Evolutionary conservation across 805 yeast genomes (phyloP).

Genomic region (Candida sonorensis): DNA sequence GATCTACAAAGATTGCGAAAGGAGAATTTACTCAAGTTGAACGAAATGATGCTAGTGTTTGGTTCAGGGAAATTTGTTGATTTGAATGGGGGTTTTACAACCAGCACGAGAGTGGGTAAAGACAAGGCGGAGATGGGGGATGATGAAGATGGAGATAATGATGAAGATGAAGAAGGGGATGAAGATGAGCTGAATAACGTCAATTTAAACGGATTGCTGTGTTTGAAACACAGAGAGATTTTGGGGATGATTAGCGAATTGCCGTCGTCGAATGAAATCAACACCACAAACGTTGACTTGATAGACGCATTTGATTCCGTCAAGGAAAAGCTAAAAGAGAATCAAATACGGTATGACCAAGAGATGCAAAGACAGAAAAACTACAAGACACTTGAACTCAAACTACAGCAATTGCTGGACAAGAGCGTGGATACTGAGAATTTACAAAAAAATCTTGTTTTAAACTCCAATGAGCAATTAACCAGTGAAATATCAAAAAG

Average conservation of each 20-base stretch:
- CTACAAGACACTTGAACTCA: too few relatives aligned
- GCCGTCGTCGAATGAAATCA: slow-evolving; percentile 19
- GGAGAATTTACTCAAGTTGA: slow-evolving; percentile 19
- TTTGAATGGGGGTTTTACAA: slow-evolving; percentile 15
- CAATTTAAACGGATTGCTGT: slow-evolving; percentile 19
- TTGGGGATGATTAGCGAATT: slow-evolving; percentile 22
- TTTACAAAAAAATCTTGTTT: slow-evolving; percentile 17
- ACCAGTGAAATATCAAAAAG: slow-evolving; percentile 3
- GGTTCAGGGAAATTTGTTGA: slow-evolving; percentile 16
- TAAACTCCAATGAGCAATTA: slow-evolving; percentile 16
- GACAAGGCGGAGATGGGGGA: slow-evolving; percentile 1
- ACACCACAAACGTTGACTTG: slow-evolving; percentile 15
- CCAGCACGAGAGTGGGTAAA: not conserved
- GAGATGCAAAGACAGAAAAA: slow-evolving; percentile 10
- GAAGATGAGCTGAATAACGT: slow-evolving; percentile 11
- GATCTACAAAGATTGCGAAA: slow-evolving; percentile 7
- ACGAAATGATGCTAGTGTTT: slow-evolving; percentile 21
- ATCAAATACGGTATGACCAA: slow-evolving; percentile 9
- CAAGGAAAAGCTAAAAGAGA: slow-evolving; percentile 9
- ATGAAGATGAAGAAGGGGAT: slow-evolving; percentile 3
- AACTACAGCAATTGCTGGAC: too few relatives aligned
- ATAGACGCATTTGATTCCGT: slow-evolving; percentile 19
- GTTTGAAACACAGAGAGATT: slow-evolving; percentile 17
- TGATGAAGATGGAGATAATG: slow-evolving; percentile 1
- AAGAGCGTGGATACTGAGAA: too few relatives aligned